Evolutionary conservation across 2,329 filamentous ascomycete genomes (phyloP), one percentile per base, ranked within the genome.

Genomic region (Hypoxylon sp.): DNA sequence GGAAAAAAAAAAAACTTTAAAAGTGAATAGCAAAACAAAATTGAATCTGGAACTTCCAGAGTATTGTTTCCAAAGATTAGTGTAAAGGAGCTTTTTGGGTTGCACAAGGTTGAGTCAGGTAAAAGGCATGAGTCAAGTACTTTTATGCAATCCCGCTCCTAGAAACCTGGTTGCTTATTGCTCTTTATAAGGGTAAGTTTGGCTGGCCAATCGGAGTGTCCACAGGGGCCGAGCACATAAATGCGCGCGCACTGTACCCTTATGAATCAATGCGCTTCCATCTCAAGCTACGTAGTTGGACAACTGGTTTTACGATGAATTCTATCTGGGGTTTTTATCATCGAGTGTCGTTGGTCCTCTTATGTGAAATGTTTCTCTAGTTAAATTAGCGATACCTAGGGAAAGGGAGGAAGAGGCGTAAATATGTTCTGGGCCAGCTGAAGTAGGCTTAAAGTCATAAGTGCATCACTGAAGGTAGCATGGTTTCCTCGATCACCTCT

Each of bases 111-210:
- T 68, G 64, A 70, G 67, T 73, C 66, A 70, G 71, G 71, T 73
- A 73, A 73, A 73, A 73, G 71, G 71, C 71, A 73, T 70, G 66
- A 73, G 62, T 67, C 64, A 68, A 71, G 64, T 73, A 64, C 71
- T 72, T 69, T 69, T 73, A 73, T 66, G 50, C 69, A 71, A 70
- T 71, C 71, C 71, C 71, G 68, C 71, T 73, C 71, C 71, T 70
- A 56, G 64, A 6, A 17, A 13, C 22, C 33, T 44, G 1, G 10
- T 0, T 7, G 7, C 57, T 54, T 54, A 66, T 69, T 64, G 13
- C 0, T 0, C 0, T 6, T 27, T 69, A 71, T 68, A 65, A 56
- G 27, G 42, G 49, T 27, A 30, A 14, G 7, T 2, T 25, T 1
- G 14, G 25, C 7, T 22, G 20, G 22, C 51, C 42, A 49, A 55